Conservation (phyloP, 495 filamentous ascomycete genomes). For the Penicillium crystallinum region DNA sequence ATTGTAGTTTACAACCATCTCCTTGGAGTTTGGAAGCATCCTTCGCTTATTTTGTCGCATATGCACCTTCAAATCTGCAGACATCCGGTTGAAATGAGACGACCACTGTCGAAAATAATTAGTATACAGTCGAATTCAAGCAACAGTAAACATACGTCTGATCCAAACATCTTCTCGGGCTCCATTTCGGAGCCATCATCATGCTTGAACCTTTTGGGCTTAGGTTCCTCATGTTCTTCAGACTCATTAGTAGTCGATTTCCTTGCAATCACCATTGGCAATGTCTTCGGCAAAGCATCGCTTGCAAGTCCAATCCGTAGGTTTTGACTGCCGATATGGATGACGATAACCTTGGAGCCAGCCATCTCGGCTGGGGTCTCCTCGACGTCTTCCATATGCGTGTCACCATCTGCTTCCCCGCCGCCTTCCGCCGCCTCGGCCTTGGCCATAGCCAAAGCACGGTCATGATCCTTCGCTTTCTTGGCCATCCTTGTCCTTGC, state of each 20-base stretch:
- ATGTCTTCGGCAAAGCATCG: constrained; percentile 87
- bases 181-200: constrained; percentile 53
- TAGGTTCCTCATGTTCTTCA: constrained; percentile 77
- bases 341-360: constrained; percentile 89
- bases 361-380: constrained; percentile 54
- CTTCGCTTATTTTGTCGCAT: constrained; percentile 92
- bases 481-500: constrained; percentile 71
- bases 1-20: constrained; percentile 90
- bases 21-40: constrained; percentile 91
- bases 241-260: constrained; percentile 70
- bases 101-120: constrained; percentile 48
- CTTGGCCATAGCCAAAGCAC: constrained; percentile 68
- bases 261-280: constrained; percentile 88
- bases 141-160: constrained; percentile 55
- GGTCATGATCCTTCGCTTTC: constrained; percentile 78
- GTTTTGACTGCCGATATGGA: constrained; percentile 98
- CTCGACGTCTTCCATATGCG: constrained; percentile 58
- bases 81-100: constrained; percentile 75
- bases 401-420: constrained; percentile 53
- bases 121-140: constrained; percentile 2
- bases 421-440: constrained; percentile 43
- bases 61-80: constrained; percentile 74
- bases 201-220: constrained; percentile 78
- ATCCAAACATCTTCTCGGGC: constrained; percentile 77
- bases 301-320: constrained; percentile 86